Evolutionary conservation across 192 early-diverging fungal genomes (phyloP).

Genomic region (Linnemannia elongata): DNA sequence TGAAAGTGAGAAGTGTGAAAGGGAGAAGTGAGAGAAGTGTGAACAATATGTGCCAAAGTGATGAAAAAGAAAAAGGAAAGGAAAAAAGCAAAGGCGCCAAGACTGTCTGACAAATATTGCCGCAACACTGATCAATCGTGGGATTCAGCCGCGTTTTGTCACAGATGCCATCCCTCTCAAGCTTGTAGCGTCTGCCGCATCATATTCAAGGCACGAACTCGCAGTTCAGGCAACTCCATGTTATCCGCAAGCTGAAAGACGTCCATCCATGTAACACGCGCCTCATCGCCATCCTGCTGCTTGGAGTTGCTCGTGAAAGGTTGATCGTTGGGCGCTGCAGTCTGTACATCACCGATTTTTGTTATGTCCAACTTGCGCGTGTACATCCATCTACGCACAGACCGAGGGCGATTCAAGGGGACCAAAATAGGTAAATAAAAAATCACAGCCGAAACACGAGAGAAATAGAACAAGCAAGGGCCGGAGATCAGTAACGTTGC

Average conservation of each 20-base stretch:
- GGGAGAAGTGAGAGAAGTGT: too few relatives aligned
- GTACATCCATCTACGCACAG: neutral
- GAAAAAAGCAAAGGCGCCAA: too few relatives aligned
- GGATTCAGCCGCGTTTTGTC: too few relatives aligned
- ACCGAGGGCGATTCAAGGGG: neutral
- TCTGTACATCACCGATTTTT: neutral
- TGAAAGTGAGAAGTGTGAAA: too few relatives aligned
- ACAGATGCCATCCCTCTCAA: too few relatives aligned
- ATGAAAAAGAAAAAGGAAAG: too few relatives aligned
- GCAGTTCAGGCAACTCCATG: neutral
- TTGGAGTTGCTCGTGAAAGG: neutral
- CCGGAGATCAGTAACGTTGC: neutral
- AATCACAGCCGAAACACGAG: neutral
- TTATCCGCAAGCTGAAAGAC: conserved; percentile 1
- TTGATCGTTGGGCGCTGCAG: neutral
- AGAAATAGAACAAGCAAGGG: neutral
- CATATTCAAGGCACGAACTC: neutral
- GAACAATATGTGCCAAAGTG: too few relatives aligned
- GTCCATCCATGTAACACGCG: neutral
- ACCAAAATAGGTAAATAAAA: neutral
- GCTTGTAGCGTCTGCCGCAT: neutral
- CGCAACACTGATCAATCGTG: too few relatives aligned
- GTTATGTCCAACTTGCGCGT: neutral
- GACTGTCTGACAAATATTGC: too few relatives aligned
- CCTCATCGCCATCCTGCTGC: neutral